These are phyloP conservation scores for Lizonia empirigonia DNA, from an alignment of 2,329 filamentous ascomycete genomes.

Conservation along the genomic window DNA sequence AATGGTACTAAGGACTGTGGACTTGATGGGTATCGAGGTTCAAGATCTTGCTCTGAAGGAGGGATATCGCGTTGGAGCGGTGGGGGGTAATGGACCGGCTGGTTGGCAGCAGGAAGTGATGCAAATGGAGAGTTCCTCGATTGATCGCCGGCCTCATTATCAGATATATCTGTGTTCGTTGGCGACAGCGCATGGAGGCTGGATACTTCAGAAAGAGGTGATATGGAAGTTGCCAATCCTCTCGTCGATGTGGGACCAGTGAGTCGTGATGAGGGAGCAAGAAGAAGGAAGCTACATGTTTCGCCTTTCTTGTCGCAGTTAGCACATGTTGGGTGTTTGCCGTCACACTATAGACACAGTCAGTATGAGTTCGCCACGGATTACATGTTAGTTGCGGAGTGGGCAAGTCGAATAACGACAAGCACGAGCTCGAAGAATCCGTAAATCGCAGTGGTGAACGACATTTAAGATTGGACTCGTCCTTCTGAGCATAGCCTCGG, in stretches of 20 bases:
- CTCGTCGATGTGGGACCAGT: conserved; percentile 12
- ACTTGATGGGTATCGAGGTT: not conserved
- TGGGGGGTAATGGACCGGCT: conserved; percentile 3
- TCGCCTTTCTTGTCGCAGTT: conserved; percentile 43
- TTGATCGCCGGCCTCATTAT: not conserved
- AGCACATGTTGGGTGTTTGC: conserved; percentile 38
- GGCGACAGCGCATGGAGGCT: conserved; percentile 17
- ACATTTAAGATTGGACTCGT: not conserved
- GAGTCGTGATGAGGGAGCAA: conserved; percentile 41
- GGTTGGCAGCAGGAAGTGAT: conserved; percentile 7
- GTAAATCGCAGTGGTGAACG: not conserved
- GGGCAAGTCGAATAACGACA: not conserved
- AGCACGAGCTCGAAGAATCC: not conserved
- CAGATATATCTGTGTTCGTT: not conserved
- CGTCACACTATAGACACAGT: conserved; percentile 38
- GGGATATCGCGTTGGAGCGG: conserved; percentile 19
- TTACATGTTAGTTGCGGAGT: not conserved
- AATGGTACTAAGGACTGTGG: not conserved
- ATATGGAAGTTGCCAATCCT: conserved; percentile 13
- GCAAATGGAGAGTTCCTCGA: not conserved
- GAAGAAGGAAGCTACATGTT: conserved; percentile 41
- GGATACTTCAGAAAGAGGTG: conserved; percentile 7
- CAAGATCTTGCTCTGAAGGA: conserved; percentile 4
- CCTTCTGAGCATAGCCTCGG: not conserved
- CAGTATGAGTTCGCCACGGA: conserved; percentile 12